Percentiles rank a stretch among this genome's conserved stretches.
These are phyloP conservation scores for Ophiostoma sp. DNA, from an alignment of 2,329 filamentous ascomycete species.

Conservation along the genomic window DNA sequence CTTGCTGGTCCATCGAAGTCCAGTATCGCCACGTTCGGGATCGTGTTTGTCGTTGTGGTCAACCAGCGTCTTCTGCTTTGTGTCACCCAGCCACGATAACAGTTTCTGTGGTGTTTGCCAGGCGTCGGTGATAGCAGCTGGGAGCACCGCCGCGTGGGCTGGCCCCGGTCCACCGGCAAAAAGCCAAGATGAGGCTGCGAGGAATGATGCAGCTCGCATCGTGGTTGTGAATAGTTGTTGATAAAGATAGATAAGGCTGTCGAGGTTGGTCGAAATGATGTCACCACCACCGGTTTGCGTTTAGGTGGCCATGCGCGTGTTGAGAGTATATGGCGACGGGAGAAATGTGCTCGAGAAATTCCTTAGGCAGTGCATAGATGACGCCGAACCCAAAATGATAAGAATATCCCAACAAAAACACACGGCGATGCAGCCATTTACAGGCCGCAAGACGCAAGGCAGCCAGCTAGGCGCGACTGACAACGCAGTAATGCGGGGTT, in stretches of 20 bases:
- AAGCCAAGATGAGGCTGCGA: not conserved
- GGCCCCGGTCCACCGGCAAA: not conserved
- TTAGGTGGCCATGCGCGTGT: not conserved
- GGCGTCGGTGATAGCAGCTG: not conserved
- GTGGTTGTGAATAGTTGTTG: not conserved
- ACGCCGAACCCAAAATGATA: not conserved
- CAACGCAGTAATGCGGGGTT: not conserved
- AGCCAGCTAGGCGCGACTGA: not conserved
- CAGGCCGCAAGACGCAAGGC: not conserved
- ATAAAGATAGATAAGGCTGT: not conserved
- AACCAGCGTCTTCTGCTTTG: not conserved
- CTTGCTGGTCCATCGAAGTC: conserved; percentile 22
- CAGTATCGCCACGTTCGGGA: not conserved
- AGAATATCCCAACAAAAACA: not conserved
- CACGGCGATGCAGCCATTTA: not conserved
- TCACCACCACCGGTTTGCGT: not conserved
- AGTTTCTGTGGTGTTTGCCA: not conserved
- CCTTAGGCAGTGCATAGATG: not conserved
- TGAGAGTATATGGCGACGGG: not conserved
- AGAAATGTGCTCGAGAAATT: not conserved
- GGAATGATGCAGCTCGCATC: not conserved
- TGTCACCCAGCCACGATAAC: not conserved
- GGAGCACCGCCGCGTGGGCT: not conserved
- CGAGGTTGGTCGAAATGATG: not conserved
- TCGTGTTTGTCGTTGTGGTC: conserved; percentile 34